Percentiles rank a stretch among this genome's conserved stretches.
These are phyloP conservation scores for Crassisporium funariophilum DNA, from an alignment of 768 basidiomycete species.

Conservation along the genomic window DNA sequence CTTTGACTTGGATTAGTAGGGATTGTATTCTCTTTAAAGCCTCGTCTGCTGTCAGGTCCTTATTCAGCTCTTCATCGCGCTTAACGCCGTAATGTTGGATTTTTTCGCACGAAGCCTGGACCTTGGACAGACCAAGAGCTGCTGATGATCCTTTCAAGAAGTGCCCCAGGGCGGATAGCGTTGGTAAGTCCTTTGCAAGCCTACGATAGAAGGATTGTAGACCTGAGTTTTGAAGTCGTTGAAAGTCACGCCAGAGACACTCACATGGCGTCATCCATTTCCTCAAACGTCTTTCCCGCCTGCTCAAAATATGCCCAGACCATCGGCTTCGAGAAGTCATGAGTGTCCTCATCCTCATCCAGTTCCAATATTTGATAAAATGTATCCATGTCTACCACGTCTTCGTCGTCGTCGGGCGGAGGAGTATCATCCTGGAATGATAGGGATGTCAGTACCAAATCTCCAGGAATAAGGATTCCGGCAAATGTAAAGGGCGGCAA, in stretches of 20 bases:
- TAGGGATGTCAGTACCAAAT: no score
- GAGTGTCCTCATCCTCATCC: constrained; percentile 73
- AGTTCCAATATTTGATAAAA: constrained; percentile 90
- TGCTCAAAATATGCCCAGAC: constrained; percentile 81
- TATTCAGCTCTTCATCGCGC: constrained; percentile 55
- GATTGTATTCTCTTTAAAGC: constrained; percentile 60
- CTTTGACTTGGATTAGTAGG: constrained; percentile 60
- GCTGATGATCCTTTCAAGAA: constrained; percentile 98
- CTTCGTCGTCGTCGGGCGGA: no score
- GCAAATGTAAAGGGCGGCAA: no score
- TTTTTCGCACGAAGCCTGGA: constrained; percentile 84
- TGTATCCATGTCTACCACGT: constrained; percentile 73
- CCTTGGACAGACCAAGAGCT: constrained; percentile 81
- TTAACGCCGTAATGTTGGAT: constrained; percentile 86
- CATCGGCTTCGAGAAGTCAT: constrained; percentile 80
- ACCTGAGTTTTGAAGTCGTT: constrained; percentile 7
- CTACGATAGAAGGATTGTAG: constrained; percentile 37
- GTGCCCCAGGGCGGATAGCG: constrained; percentile 81
- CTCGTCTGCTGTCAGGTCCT: constrained; percentile 44
- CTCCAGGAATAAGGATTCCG: no score
- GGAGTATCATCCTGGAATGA: constrained; percentile 11
- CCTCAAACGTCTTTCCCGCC: constrained; percentile 69
- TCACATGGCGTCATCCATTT: constrained; percentile 82
- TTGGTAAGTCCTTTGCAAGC: constrained; percentile 53
- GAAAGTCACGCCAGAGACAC: constrained; percentile 35